These are phyloP conservation scores for Colletotrichum ledebouriae DNA, from an alignment of 2,329 filamentous ascomycete species.

Conservation along the genomic window DNA sequence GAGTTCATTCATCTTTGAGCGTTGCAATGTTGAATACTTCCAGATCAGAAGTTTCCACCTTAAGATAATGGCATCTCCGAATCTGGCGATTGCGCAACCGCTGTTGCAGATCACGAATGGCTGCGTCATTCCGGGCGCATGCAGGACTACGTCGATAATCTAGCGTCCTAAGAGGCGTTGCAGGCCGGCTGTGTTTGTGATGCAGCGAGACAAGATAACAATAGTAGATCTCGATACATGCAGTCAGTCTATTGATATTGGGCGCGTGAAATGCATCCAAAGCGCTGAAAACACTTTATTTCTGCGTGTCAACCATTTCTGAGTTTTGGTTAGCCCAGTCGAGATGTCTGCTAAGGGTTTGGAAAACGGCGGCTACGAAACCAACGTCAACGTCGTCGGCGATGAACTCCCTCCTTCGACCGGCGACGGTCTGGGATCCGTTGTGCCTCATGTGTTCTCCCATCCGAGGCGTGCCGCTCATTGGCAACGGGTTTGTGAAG, in stretches of 20 bases:
- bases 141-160: neutral
- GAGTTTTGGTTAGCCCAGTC: accelerated
- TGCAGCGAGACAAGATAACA: neutral
- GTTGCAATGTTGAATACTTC: neutral
- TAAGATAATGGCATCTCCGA: neutral
- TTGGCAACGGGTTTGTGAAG: slow-evolving; percentile 13
- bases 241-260: no score
- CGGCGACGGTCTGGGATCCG: slow-evolving; percentile 26
- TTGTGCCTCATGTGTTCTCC: slow-evolving; percentile 40
- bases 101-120: neutral
- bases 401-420: slow-evolving; percentile 25
- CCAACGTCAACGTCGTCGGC: neutral
- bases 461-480: slow-evolving; percentile 27
- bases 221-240: no score
- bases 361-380: neutral
- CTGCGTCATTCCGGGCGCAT: neutral
- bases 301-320: neutral
- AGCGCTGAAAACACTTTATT: no score
- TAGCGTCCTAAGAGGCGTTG: no score
- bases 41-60: neutral
- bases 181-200: no score
- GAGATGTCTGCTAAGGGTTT: neutral
- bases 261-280: no score
- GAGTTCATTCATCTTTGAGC: neutral
- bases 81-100: neutral